Percentiles rank a stretch among this genome's conserved stretches.
These are phyloP conservation scores for Paramecium sexaurelia DNA, from an alignment of 73 alveolate species.

Conservation along the genomic window DNA sequence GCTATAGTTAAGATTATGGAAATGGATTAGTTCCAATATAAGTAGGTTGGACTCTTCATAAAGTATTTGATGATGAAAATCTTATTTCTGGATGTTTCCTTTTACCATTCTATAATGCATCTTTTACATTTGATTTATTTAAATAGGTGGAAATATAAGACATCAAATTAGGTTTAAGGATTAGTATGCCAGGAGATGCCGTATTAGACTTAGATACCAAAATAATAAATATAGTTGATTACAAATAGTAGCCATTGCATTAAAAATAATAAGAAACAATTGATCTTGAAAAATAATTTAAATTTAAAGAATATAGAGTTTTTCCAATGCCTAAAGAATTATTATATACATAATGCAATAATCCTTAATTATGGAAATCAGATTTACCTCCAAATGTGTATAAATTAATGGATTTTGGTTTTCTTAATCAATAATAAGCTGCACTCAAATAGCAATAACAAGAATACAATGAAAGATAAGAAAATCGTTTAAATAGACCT, in stretches of 20 bases:
- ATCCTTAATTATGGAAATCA: not conserved
- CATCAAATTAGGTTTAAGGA: not conserved
- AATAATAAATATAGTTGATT: not conserved
- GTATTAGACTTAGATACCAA: slow-evolving; percentile 10
- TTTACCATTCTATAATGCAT: slow-evolving; percentile 3
- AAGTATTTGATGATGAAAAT: slow-evolving; percentile 50
- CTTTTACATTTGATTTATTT: not conserved
- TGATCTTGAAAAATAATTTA: not conserved
- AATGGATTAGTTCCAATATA: not conserved
- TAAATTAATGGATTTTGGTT: slow-evolving; percentile 2
- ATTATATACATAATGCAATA: not conserved
- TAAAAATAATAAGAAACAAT: not conserved
- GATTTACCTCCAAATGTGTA: slow-evolving; percentile 34
- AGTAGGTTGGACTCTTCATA: slow-evolving; percentile 49
- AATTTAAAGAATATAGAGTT: not conserved
- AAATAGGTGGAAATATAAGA: not conserved
- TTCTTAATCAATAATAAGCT: not conserved
- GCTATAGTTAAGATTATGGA: slow-evolving; percentile 22
- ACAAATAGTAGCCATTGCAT: not conserved
- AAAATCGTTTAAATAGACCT: not conserved
- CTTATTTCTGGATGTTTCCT: slow-evolving; percentile 12
- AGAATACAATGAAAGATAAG: not conserved
- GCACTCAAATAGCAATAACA: not conserved
- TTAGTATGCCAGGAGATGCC: slow-evolving; percentile 41
- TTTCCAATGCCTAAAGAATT: slow-evolving; percentile 24